Conservation (phyloP, 1,284 basidiomycete species). For the Lentinus polychrous region DNA sequence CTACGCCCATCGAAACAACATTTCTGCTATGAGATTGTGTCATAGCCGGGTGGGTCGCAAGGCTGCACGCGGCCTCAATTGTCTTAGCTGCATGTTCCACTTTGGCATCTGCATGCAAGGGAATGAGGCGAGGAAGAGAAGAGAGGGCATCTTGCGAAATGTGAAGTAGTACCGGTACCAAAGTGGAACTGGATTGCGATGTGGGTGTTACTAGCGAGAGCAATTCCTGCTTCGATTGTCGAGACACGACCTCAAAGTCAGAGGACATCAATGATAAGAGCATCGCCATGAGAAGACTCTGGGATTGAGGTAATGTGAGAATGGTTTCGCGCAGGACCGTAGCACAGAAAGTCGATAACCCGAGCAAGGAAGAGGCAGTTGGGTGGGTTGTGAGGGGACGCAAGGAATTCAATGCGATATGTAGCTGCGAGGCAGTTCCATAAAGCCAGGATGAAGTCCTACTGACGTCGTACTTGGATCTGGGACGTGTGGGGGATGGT, state of each 20-base stretch:
- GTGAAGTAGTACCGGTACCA: slow-evolving; percentile 49
- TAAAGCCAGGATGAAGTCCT: slow-evolving; percentile 55
- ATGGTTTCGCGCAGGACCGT: slow-evolving; percentile 47
- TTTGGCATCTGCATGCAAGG: slow-evolving; percentile 62
- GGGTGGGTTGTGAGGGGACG: slow-evolving; percentile 60
- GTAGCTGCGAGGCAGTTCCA: slow-evolving; percentile 61
- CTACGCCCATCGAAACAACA: slow-evolving; percentile 49
- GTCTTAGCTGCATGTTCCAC: slow-evolving; percentile 61
- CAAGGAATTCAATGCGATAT: slow-evolving; percentile 58
- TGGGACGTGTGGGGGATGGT: slow-evolving; percentile 6
- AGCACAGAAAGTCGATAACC: slow-evolving; percentile 49
- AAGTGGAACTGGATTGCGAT: slow-evolving; percentile 33
- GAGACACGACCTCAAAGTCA: slow-evolving; percentile 45
- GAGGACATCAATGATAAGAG: slow-evolving; percentile 58
- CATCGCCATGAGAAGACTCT: slow-evolving; percentile 61
- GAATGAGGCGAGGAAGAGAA: slow-evolving; percentile 70
- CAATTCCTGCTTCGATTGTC: slow-evolving; percentile 41
- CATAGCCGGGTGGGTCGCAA: slow-evolving; percentile 27
- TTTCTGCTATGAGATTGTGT: slow-evolving; percentile 16
- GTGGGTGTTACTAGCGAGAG: slow-evolving; percentile 35
- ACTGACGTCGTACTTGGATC: slow-evolving; percentile 35
- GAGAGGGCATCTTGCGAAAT: slow-evolving; percentile 58
- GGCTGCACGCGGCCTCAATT: slow-evolving; percentile 62
- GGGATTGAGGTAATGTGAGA: slow-evolving; percentile 56
- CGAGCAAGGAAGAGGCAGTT: slow-evolving; percentile 51